Evolutionary conservation across 129 eudicot species (phyloP), one percentile per base, ranked within the genome.

Genomic region (Calendula officinalis): DNA sequence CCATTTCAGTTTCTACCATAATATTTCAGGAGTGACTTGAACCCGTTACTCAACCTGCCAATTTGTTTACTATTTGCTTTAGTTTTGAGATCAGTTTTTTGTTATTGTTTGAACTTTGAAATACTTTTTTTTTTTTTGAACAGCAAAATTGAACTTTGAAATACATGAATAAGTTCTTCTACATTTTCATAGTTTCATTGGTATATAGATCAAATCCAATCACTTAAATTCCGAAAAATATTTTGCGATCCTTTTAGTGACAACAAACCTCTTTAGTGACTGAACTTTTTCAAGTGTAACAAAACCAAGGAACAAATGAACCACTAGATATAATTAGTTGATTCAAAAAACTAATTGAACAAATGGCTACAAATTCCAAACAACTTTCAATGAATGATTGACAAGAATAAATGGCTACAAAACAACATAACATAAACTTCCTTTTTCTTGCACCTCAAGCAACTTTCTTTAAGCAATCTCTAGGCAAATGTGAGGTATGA

Each of bases 401-500:
- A 78, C 76, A 60, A 61, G 57, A 48, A 16, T 10, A 41, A 49
- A 38, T 17, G 53, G 8, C 14, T 73, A 76, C 76, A 74, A 74
- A 10, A 80, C 74, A 72, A 57, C 72, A 47, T 70, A 72, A 57
- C 69, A 47, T 12, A 43, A 56, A 39, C 15, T 32, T 14, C 52
- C 10, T 3, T 58, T 22, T 22, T 22, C 30, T 22, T 22, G 30
- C 30, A 22, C 2, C 39, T 83, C 49, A 79, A 39, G 64, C 67
- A 10, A 54, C 11, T 8, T 72, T 81, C 66, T 46, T 75, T 43
- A 75, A 67, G 75, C 88, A 81, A 63, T 66, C 48, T 59, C 72
- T 66, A 30, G 88, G 88, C 44, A 56, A 33, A 77, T 68, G 84
- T 41, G 74, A 60, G 60, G 66, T 84, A 61, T 81, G 91, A 64